phyloP scores from a whole-genome alignment of 495 filamentous ascomycete genomes.

The Letharia columbiana region DNA sequence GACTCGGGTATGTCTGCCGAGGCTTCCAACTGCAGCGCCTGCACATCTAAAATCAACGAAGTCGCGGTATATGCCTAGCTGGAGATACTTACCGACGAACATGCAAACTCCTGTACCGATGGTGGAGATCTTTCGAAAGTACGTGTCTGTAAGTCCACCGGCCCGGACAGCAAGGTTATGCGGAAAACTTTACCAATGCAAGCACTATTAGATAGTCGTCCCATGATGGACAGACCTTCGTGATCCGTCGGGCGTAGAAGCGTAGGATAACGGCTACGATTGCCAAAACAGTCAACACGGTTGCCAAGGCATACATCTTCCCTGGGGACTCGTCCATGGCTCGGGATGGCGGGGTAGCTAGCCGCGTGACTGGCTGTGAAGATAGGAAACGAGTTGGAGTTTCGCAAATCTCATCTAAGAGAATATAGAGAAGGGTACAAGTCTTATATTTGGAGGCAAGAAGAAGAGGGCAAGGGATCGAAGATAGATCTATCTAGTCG shows the following conservation, averaged over 20 bases:
- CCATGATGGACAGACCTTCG: slow-evolving; percentile 20
- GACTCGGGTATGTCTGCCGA: slow-evolving; percentile 13
- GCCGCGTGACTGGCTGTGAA: background rate
- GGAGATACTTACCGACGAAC: slow-evolving; percentile 7
- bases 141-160: background rate
- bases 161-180: background rate
- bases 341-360: background rate
- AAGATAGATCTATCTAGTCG: background rate
- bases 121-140: background rate
- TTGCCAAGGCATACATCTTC: slow-evolving; percentile 15
- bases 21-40: slow-evolving; percentile 9
- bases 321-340: slow-evolving; percentile 9
- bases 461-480: background rate
- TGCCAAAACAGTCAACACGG: slow-evolving; percentile 1
- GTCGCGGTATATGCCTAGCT: no score
- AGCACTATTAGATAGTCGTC: slow-evolving; percentile 31
- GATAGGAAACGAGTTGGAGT: background rate
- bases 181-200: slow-evolving; percentile 17
- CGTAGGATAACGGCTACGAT: slow-evolving; percentile 5
- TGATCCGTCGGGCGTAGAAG: slow-evolving; percentile 11
- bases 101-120: slow-evolving; percentile 9
- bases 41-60: background rate
- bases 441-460: background rate
- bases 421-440: background rate
- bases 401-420: background rate